These are phyloP conservation scores for Trichocladium antarcticum DNA, from an alignment of 495 filamentous ascomycete genomes.

Conservation along the genomic window DNA sequence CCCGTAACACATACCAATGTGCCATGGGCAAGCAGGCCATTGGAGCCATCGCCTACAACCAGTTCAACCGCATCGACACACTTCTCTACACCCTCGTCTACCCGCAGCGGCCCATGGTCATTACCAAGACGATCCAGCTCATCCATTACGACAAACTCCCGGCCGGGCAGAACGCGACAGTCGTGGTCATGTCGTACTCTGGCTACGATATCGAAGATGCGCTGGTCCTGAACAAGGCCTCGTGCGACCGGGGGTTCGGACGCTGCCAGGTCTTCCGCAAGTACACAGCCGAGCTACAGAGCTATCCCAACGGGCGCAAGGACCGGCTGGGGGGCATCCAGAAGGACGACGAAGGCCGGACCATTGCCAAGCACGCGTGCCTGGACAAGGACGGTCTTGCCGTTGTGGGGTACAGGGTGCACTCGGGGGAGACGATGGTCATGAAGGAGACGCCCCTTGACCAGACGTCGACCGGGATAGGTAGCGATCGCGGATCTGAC, in stretches of 20 bases:
- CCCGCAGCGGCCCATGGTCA: conserved; percentile 94
- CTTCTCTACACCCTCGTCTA: conserved; percentile 95
- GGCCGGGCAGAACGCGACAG: conserved; percentile 90
- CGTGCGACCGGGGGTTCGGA: conserved; percentile 85
- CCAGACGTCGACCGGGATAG: conserved; percentile 50
- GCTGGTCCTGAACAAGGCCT: conserved; percentile 90
- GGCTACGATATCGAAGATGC: conserved; percentile 99
- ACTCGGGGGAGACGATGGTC: conserved; percentile 67
- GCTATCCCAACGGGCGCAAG: conserved; percentile 66
- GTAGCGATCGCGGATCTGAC: conserved; percentile 50
- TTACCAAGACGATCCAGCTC: conserved; percentile 89
- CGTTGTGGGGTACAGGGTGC: conserved; percentile 65
- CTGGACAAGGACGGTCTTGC: conserved; percentile 75
- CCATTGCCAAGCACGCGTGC: conserved; percentile 59
- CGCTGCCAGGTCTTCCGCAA: conserved; percentile 93
- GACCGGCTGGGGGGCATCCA: conserved; percentile 60
- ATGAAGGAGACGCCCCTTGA: conserved; percentile 76
- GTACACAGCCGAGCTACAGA: conserved; percentile 63
- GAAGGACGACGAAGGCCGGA: conserved; percentile 40
- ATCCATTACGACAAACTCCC: conserved; percentile 96
- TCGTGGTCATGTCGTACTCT: conserved; percentile 98
- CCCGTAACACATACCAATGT: conserved; percentile 97
- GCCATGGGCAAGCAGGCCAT: conserved; percentile 99
- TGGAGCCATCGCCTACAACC: conserved; percentile 93
- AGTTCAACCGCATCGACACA: conserved; percentile 91